A percentile compares a stretch with the other conserved stretches of the same genome.
Evolutionary conservation across 345 rosid species (phyloP).

Genomic region (Syzygium grande): DNA sequence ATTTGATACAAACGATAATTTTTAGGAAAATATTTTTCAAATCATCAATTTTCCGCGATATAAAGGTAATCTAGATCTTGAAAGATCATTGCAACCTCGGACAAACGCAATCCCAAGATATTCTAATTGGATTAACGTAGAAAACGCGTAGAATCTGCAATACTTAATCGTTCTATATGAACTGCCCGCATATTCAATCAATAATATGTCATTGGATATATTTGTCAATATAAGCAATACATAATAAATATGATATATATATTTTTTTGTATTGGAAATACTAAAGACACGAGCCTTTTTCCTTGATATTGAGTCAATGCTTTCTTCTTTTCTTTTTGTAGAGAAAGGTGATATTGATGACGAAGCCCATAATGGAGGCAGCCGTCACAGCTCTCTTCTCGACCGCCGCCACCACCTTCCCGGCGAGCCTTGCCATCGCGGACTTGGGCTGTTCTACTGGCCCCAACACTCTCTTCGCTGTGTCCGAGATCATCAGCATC

Average conservation of each 20-base stretch:
- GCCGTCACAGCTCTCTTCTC: not conserved
- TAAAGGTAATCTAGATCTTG: not conserved
- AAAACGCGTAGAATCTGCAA: not conserved
- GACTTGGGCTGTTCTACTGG: constrained; percentile 43
- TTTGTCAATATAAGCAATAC: not conserved
- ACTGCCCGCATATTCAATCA: not conserved
- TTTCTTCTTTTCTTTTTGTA: not conserved
- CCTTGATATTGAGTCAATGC: not conserved
- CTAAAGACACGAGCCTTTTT: not conserved
- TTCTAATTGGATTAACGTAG: not conserved
- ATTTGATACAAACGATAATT: too few relatives aligned
- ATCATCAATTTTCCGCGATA: too few relatives aligned
- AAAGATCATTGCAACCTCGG: not conserved
- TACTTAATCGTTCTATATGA: not conserved
- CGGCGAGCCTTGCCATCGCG: not conserved
- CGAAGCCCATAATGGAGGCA: not conserved
- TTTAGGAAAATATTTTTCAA: too few relatives aligned
- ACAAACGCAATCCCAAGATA: not conserved
- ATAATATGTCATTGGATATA: not conserved
- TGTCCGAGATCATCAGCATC: not conserved
- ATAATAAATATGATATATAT: not conserved
- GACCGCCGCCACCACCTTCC: not conserved
- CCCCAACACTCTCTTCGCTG: not conserved
- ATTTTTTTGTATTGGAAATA: not conserved
- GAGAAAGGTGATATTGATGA: not conserved